A percentile compares a stretch with the other conserved stretches of the same genome.
These are phyloP conservation scores for Rhodotorula sp. DNA, from an alignment of 1,284 basidiomycete genomes.

Conservation along the genomic window DNA sequence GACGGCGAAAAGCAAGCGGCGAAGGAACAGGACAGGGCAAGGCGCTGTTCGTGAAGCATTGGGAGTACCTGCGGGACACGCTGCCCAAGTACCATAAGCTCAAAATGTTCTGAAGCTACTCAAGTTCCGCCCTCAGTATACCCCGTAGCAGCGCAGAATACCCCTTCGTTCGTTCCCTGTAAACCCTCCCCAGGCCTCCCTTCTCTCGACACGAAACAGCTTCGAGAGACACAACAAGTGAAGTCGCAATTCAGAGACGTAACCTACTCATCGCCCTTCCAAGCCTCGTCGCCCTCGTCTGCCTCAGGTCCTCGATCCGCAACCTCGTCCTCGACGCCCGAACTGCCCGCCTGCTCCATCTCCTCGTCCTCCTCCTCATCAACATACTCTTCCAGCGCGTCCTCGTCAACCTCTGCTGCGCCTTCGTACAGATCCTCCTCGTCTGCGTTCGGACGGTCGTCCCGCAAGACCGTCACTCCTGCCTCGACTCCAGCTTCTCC, in stretches of 20 bases:
- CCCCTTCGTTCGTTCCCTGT: not conserved
- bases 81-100: conserved; percentile 33
- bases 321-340: conserved; percentile 45
- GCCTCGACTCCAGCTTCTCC: conserved; percentile 44
- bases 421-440: not conserved
- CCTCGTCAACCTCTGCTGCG: conserved; percentile 26
- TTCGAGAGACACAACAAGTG: not conserved
- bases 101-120: conserved; percentile 23
- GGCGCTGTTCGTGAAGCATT: conserved; percentile 79
- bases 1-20: conserved; percentile 77
- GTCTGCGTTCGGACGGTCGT: conserved; percentile 6
- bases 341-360: conserved; percentile 44
- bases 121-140: not conserved
- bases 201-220: too few relatives aligned
- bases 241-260: not conserved
- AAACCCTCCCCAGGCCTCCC: not conserved
- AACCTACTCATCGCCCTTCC: not conserved
- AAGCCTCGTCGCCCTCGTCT: conserved; percentile 3
- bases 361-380: conserved; percentile 41
- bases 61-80: conserved; percentile 76
- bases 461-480: conserved; percentile 38
- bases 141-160: not conserved
- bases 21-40: conserved; percentile 77
- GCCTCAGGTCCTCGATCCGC: conserved; percentile 8
- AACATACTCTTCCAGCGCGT: conserved; percentile 38